Evolutionary conservation across 768 basidiomycete species (phyloP).

Genomic region (Phaeotremella skinneri): DNA sequence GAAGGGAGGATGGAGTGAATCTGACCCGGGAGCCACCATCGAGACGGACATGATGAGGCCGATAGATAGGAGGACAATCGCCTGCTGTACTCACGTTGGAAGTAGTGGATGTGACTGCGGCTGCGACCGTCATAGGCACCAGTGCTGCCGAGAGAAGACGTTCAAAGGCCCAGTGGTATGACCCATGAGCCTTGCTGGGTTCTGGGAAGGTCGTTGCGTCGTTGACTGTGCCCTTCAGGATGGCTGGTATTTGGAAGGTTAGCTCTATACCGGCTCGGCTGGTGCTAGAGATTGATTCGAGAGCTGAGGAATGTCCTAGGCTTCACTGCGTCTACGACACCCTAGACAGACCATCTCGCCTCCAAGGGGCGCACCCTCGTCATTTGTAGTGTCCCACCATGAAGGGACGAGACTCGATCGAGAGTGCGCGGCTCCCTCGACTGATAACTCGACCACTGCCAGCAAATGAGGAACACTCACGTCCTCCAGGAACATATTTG

Average conservation of each 20-base stretch:
- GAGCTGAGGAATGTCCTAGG: background rate
- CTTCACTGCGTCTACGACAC: background rate
- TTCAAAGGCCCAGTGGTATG: constrained; percentile 91
- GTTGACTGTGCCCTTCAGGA: constrained; percentile 88
- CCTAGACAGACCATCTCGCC: too few species aligned
- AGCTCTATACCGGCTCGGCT: background rate
- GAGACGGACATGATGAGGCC: too few species aligned
- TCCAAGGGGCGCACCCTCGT: background rate
- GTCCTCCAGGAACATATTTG: constrained; percentile 53
- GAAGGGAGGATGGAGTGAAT: too few species aligned
- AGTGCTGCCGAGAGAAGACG: constrained; percentile 81
- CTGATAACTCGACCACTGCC: background rate
- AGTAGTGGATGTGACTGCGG: constrained; percentile 73
- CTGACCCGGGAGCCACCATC: too few species aligned
- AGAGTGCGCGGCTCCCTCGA: background rate
- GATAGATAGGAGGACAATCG: too few species aligned
- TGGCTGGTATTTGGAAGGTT: constrained; percentile 57
- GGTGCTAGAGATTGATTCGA: background rate
- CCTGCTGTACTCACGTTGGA: constrained; percentile 58
- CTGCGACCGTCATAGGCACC: constrained; percentile 81
- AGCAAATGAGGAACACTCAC: constrained; percentile 40
- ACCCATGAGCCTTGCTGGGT: constrained; percentile 76
- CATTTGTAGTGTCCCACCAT: background rate
- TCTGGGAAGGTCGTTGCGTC: constrained; percentile 88
- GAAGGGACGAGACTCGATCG: background rate